Evolutionary conservation across 495 filamentous ascomycete species (phyloP).

Genomic region (Aspergillus ellipticus): DNA sequence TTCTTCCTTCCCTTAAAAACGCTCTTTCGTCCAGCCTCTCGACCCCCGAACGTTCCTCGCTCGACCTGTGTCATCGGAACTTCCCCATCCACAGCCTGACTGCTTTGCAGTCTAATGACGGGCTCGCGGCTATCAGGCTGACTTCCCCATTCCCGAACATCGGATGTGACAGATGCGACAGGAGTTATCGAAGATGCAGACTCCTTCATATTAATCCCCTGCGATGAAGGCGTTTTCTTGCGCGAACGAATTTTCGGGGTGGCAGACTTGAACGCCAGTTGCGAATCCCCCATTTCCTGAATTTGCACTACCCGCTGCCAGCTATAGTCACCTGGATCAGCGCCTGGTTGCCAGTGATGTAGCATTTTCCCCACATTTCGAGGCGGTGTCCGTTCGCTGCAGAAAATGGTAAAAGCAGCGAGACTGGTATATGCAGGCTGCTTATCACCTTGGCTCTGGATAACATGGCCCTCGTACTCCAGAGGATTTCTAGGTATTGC

Average conservation of each 20-base stretch:
- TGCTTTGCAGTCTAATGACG: slow-evolving; percentile 26
- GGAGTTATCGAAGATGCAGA: slow-evolving; percentile 24
- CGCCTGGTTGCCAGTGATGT: slow-evolving; percentile 39
- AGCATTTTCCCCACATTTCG: slow-evolving; percentile 32
- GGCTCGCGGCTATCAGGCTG: slow-evolving; percentile 31
- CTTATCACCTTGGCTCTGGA: neutral
- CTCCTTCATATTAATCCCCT: slow-evolving; percentile 14
- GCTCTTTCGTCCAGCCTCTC: slow-evolving; percentile 26
- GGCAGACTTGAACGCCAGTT: slow-evolving; percentile 15
- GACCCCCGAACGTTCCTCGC: slow-evolving; percentile 37
- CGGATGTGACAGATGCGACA: slow-evolving; percentile 11
- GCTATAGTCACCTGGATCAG: slow-evolving; percentile 35
- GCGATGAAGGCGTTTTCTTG: slow-evolving; percentile 19
- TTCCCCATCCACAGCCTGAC: slow-evolving; percentile 33
- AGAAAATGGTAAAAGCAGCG: slow-evolving; percentile 30
- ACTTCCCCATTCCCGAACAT: slow-evolving; percentile 32
- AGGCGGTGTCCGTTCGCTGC: slow-evolving; percentile 20
- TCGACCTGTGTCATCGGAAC: slow-evolving; percentile 45
- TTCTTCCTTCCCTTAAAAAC: slow-evolving; percentile 34
- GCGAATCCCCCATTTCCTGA: slow-evolving; percentile 20
- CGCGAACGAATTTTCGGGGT: slow-evolving; percentile 22
- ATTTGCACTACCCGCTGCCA: slow-evolving; percentile 32
- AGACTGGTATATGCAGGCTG: slow-evolving; percentile 22
- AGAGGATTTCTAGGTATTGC: neutral
- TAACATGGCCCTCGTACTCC: neutral